Evolutionary conservation across 1,139 yeast species (phyloP).

Genomic region (Candida gigantensis): DNA sequence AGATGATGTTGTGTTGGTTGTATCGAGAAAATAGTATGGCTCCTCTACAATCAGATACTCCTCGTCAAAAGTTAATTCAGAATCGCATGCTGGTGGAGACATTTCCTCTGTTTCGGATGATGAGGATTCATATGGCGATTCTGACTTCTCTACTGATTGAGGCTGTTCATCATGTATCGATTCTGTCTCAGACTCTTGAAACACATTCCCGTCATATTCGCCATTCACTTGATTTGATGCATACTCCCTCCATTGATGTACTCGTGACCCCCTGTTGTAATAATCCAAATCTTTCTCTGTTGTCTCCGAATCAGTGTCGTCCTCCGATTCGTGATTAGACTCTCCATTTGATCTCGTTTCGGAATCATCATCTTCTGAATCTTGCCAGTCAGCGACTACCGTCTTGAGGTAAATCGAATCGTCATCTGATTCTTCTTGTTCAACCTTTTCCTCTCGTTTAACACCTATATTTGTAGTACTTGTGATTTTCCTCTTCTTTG

Average conservation of each 20-base stretch:
- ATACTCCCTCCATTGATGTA: too few relatives aligned
- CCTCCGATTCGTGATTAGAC: too few relatives aligned
- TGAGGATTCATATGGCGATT: neutral
- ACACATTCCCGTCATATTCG: too few relatives aligned
- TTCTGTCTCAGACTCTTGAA: too few relatives aligned
- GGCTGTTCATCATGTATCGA: neutral
- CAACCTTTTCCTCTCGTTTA: neutral
- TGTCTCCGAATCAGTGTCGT: too few relatives aligned
- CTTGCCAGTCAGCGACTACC: too few relatives aligned
- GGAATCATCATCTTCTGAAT: too few relatives aligned
- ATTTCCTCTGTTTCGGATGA: constrained; percentile 7
- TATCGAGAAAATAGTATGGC: constrained; percentile 10
- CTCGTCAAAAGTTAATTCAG: constrained; percentile 21
- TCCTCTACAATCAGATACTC: constrained; percentile 27
- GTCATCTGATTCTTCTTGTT: neutral
- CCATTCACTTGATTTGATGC: too few relatives aligned
- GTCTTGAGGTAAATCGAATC: too few relatives aligned
- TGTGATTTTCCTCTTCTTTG: constrained; percentile 17
- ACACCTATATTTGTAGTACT: neutral
- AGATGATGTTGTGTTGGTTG: neutral
- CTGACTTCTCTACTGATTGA: neutral
- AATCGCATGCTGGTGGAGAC: neutral
- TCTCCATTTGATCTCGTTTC: too few relatives aligned
- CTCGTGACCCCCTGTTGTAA: too few relatives aligned
- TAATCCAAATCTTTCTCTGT: too few relatives aligned